These are phyloP conservation scores for Mortierella claussenii DNA, from an alignment of 192 early-diverging fungal genomes.

Conservation along the genomic window DNA sequence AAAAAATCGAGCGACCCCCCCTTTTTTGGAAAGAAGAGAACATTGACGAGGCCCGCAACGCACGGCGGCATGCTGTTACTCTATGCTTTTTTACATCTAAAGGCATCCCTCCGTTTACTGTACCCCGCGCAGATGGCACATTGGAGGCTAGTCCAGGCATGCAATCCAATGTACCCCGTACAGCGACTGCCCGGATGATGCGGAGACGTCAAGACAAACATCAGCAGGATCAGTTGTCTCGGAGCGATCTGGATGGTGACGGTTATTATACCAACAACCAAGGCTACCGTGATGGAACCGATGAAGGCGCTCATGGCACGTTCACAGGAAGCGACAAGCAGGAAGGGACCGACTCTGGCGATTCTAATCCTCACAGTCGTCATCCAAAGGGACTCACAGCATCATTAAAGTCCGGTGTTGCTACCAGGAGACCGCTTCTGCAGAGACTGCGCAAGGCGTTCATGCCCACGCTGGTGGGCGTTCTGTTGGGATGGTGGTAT, in stretches of 20 bases:
- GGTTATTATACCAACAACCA: conserved; percentile 35
- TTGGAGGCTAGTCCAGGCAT: conserved; percentile 25
- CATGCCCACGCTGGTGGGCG: conserved; percentile 19
- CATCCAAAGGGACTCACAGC: not conserved
- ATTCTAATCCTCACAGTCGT: too few species aligned
- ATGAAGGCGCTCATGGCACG: not conserved
- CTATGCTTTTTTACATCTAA: too few species aligned
- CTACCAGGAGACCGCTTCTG: conserved; percentile 10
- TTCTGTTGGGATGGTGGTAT: conserved; percentile 35
- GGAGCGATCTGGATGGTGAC: conserved; percentile 42
- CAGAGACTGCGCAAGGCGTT: conserved; percentile 27
- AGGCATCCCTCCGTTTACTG: conserved; percentile 50
- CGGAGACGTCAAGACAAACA: too few species aligned
- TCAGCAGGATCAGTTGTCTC: conserved; percentile 10
- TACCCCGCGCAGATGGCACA: conserved; percentile 45
- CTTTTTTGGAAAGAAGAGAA: too few species aligned
- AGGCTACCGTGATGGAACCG: conserved; percentile 36
- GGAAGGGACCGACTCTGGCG: not conserved
- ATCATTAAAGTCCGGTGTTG: conserved; percentile 3
- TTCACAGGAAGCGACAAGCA: not conserved
- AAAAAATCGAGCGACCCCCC: too few species aligned
- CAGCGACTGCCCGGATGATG: conserved; percentile 31
- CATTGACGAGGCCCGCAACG: too few species aligned
- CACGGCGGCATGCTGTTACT: too few species aligned
- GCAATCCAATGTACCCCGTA: not conserved